These are phyloP conservation scores for Chloranthus sessilifolius DNA, from an alignment of 164 flowering plant genomes.

Conservation along the genomic window DNA sequence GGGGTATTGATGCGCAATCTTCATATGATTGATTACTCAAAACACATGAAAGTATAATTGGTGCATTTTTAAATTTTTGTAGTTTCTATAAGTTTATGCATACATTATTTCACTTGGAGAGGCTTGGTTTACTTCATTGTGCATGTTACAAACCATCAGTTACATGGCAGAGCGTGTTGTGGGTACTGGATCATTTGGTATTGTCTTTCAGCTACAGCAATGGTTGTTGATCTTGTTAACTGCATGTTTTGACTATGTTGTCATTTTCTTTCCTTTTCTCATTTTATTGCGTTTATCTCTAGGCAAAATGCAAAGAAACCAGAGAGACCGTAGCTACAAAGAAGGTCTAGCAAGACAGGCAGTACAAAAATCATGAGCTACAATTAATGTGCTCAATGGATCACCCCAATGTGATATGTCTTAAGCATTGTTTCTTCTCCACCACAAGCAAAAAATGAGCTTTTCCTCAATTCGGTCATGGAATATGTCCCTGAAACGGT, in stretches of 20 bases:
- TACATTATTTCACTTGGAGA: no score
- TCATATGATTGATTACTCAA: no score
- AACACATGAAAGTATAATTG: no score
- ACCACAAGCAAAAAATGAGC: constrained; percentile 54
- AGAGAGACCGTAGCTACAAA: constrained; percentile 67
- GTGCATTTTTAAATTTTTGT: no score
- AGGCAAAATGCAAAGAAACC: constrained; percentile 73
- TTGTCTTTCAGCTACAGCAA: constrained; percentile 53
- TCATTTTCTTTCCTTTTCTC: no score
- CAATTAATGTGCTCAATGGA: constrained; percentile 64
- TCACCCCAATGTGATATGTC: constrained; percentile 49
- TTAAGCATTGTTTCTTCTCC: constrained; percentile 62
- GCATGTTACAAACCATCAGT: constrained; percentile 59
- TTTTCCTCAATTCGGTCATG: constrained; percentile 49
- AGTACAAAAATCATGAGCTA: constrained; percentile 66
- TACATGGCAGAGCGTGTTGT: constrained; percentile 68
- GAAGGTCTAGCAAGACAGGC: constrained; percentile 64
- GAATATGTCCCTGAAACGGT: constrained; percentile 68
- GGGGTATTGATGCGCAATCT: no score
- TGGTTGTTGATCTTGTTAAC: no score
- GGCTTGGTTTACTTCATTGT: no score
- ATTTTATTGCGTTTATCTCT: no score
- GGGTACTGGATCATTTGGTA: constrained; percentile 63
- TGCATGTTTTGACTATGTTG: no score
- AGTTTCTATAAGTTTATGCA: no score